Conservation (phyloP, 2,329 filamentous ascomycete genomes). For the Ilyonectria sp. region DNA sequence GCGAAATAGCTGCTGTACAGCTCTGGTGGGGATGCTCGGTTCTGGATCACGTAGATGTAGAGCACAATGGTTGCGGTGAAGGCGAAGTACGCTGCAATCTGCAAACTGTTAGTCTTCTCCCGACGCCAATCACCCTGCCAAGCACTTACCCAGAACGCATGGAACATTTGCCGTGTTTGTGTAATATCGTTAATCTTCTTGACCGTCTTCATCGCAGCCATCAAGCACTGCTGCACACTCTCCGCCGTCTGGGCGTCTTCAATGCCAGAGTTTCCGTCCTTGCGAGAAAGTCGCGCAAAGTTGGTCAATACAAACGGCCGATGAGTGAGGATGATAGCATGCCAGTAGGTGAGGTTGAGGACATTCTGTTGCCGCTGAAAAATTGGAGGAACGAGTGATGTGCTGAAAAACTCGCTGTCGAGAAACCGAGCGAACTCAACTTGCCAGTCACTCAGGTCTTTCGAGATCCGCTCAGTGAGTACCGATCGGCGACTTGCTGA, state of each 20-base stretch:
- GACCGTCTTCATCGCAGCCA: conserved; percentile 42
- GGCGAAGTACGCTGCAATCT: conserved; percentile 47
- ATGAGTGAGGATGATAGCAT: conserved; percentile 58
- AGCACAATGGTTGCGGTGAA: conserved; percentile 46
- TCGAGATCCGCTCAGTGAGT: conserved; percentile 48
- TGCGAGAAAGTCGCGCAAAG: conserved; percentile 44
- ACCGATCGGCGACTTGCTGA: conserved; percentile 45
- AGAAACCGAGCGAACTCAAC: conserved; percentile 54
- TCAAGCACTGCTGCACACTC: conserved; percentile 40
- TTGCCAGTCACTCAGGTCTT: conserved; percentile 54
- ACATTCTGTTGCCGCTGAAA: conserved; percentile 60
- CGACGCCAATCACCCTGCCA: background rate
- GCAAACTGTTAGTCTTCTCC: background rate
- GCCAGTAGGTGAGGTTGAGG: conserved; percentile 60
- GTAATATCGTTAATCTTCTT: conserved; percentile 42
- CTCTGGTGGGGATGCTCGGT: conserved; percentile 41
- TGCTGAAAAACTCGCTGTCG: conserved; percentile 55
- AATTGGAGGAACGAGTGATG: conserved; percentile 54
- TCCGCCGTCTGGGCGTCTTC: conserved; percentile 34
- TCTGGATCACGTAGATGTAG: conserved; percentile 47
- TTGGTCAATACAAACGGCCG: conserved; percentile 56
- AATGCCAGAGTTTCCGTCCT: conserved; percentile 1
- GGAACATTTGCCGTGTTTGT: conserved; percentile 42
- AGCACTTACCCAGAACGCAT: conserved; percentile 42
- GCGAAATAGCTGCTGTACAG: conserved; percentile 38